Evolutionary conservation across 305 asterid genomes (phyloP).

Genomic region (Solanum aculeatissimum): DNA sequence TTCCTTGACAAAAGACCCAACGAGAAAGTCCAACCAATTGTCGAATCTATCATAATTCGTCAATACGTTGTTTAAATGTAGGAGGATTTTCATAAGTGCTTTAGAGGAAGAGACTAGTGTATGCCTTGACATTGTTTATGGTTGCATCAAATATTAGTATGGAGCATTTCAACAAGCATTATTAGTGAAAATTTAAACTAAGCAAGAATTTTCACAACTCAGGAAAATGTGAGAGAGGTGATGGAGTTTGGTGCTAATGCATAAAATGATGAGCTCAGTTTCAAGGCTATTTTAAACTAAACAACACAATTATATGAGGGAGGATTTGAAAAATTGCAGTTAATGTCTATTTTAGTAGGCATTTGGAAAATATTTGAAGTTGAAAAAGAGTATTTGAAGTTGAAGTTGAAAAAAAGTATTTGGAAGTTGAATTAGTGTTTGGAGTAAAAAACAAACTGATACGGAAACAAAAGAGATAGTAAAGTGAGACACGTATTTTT

Average conservation of each 20-base stretch:
- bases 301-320: not conserved
- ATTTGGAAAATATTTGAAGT: not conserved
- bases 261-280: constrained; percentile 17
- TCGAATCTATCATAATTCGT: not conserved
- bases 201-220: not conserved
- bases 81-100: not conserved
- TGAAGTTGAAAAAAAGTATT: not conserved
- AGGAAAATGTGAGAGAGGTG: not conserved
- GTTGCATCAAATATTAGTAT: not conserved
- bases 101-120: not conserved
- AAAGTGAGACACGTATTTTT: not conserved
- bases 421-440: not conserved
- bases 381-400: not conserved
- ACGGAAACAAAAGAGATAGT: not conserved
- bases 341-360: not conserved
- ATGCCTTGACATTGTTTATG: not conserved
- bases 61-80: not conserved
- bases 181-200: not conserved
- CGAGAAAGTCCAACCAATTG: not conserved
- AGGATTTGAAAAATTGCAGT: not conserved
- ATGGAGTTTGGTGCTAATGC: constrained; percentile 19
- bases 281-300: constrained; percentile 10
- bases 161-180: not conserved
- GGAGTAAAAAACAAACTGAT: not conserved
- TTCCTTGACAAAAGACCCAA: not conserved